phyloP scores from a whole-genome alignment of 495 filamentous ascomycete species.

The Neohortaea acidophila region DNA sequence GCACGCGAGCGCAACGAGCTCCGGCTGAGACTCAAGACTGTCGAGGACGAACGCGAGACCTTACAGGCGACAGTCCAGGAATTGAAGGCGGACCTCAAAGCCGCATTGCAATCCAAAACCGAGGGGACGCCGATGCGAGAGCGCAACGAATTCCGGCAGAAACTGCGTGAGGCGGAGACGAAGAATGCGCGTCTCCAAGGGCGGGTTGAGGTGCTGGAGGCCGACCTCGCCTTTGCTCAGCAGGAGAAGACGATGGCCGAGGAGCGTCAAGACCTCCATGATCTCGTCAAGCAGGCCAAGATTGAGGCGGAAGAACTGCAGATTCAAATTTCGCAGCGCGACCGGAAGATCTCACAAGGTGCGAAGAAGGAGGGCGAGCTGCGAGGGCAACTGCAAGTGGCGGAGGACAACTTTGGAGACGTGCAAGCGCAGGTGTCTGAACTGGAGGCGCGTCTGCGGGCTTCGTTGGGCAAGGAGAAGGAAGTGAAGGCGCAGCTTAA shows the following conservation, averaged over 20 bases:
- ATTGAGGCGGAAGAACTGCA: slow-evolving; percentile 49
- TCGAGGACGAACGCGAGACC: slow-evolving; percentile 7
- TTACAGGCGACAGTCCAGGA: slow-evolving; percentile 19
- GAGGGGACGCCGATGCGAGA: slow-evolving; percentile 15
- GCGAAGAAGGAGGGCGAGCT: slow-evolving; percentile 33
- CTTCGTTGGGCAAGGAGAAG: slow-evolving; percentile 15
- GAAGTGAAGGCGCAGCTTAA: slow-evolving; percentile 14
- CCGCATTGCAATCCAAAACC: slow-evolving; percentile 14
- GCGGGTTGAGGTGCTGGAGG: slow-evolving; percentile 24
- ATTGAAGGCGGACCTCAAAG: slow-evolving; percentile 24
- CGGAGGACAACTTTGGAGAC: slow-evolving; percentile 18
- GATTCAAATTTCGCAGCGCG: slow-evolving; percentile 38
- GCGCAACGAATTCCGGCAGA: slow-evolving; percentile 21
- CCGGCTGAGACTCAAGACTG: slow-evolving; percentile 10
- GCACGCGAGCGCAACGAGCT: slow-evolving; percentile 16
- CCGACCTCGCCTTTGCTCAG: slow-evolving; percentile 24
- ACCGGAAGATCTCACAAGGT: slow-evolving; percentile 8
- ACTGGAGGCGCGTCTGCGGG: slow-evolving; percentile 7
- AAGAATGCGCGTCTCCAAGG: slow-evolving; percentile 15
- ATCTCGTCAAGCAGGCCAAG: slow-evolving; percentile 49
- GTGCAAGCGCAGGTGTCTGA: slow-evolving; percentile 15
- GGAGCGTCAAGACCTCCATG: slow-evolving; percentile 51
- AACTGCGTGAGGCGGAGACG: slow-evolving; percentile 22
- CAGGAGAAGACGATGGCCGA: slow-evolving; percentile 34
- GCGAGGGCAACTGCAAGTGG: slow-evolving; percentile 9